Percentiles rank a stretch among this genome's conserved stretches.
Evolutionary conservation across 2,329 filamentous ascomycete species (phyloP).

Genomic region (Ilyonectria mors-panacis): DNA sequence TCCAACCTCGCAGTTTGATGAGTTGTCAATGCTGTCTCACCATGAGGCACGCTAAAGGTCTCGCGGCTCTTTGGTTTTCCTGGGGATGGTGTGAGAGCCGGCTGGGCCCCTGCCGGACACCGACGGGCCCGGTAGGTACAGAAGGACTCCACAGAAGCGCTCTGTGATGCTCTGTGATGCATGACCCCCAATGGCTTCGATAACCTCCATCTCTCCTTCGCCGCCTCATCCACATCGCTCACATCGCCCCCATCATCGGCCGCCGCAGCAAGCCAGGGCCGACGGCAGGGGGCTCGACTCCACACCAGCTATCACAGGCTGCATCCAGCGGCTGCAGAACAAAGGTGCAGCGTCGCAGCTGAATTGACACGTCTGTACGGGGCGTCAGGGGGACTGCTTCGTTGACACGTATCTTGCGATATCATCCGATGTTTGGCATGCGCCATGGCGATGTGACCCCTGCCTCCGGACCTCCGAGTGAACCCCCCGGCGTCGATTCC

Average conservation of each 20-base stretch:
- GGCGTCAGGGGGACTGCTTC: conserved; percentile 16
- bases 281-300: conserved; percentile 1
- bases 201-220: not conserved
- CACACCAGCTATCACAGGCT: not conserved
- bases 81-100: conserved; percentile 26
- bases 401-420: conserved; percentile 46
- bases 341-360: conserved; percentile 1
- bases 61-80: conserved; percentile 34
- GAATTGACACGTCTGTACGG: conserved; percentile 27
- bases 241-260: conserved; percentile 3
- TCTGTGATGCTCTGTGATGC: not conserved
- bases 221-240: not conserved
- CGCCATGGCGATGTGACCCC: conserved; percentile 37
- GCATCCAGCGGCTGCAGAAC: not conserved
- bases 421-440: conserved; percentile 48
- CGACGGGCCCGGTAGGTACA: not conserved
- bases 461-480: conserved; percentile 20
- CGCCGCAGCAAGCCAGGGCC: conserved; percentile 1
- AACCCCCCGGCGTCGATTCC: conserved; percentile 10
- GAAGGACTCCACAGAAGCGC: not conserved
- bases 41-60: conserved; percentile 37
- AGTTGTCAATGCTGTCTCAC: conserved; percentile 46
- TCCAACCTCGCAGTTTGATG: conserved; percentile 40
- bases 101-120: not conserved
- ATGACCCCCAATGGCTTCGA: not conserved